Percentiles rank a stretch among this genome's conserved stretches.
phyloP scores from a whole-genome alignment of 805 yeast genomes.

The Millerozyma miso region DNA sequence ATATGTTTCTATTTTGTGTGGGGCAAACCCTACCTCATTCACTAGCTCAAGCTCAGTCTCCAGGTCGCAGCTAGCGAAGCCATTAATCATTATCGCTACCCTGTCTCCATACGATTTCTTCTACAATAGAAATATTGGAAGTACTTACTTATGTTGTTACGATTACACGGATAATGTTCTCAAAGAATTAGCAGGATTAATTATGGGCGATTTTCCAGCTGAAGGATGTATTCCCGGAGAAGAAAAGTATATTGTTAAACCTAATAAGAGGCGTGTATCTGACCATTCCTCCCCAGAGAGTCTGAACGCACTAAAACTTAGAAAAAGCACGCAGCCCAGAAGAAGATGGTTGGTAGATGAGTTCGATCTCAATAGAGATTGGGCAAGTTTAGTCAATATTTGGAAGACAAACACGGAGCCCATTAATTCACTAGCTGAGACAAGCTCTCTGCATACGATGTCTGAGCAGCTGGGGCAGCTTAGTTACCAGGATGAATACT shows the following conservation, averaged over 20 bases:
- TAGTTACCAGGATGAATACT: conserved; percentile 23
- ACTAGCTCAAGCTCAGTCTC: conserved; percentile 13
- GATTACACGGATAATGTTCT: conserved; percentile 55
- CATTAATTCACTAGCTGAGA: conserved; percentile 9
- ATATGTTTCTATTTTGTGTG: conserved; percentile 52
- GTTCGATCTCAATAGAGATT: conserved; percentile 47
- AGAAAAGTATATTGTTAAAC: conserved; percentile 25
- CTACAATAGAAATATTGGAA: conserved; percentile 50
- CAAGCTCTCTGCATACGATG: conserved; percentile 2
- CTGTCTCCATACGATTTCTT: conserved; percentile 61
- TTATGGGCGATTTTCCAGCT: conserved; percentile 52
- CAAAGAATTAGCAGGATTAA: conserved; percentile 43
- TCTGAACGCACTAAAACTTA: conserved; percentile 8
- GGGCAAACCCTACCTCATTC: conserved; percentile 35
- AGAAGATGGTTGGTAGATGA: conserved; percentile 57
- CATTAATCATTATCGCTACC: conserved; percentile 56
- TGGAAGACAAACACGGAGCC: conserved; percentile 36
- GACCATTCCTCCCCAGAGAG: conserved; percentile 6
- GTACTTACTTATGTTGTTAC: conserved; percentile 56
- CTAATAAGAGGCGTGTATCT: conserved; percentile 19
- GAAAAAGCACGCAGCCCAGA: conserved; percentile 21
- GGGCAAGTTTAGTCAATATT: conserved; percentile 42
- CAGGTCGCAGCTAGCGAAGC: conserved; percentile 36
- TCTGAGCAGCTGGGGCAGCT: conserved; percentile 9
- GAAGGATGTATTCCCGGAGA: conserved; percentile 58